These are phyloP conservation scores for Erodium moschatum DNA, from an alignment of 441 rosid genomes.

Conservation along the genomic window DNA sequence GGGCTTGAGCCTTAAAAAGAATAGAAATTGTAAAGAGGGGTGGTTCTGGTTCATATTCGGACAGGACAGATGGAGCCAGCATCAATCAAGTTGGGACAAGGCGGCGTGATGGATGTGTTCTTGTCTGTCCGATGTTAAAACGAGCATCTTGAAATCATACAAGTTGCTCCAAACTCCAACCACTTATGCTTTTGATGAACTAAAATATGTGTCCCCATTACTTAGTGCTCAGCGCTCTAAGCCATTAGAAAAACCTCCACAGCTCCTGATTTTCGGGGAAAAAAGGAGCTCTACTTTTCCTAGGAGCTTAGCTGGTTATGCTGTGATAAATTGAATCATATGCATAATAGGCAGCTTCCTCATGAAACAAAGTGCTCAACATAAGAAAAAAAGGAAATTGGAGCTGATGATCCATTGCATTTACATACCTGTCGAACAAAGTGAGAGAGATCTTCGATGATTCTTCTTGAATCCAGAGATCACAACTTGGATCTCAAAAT, in stretches of 20 bases:
- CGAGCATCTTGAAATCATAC: background rate
- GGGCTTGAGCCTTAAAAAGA: background rate
- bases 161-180: slow-evolving; percentile 2
- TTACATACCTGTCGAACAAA: slow-evolving; percentile 11
- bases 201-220: background rate
- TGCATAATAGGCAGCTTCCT: background rate
- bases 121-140: background rate
- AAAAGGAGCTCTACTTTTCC: slow-evolving; percentile 3
- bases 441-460: slow-evolving; percentile 2
- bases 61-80: slow-evolving; percentile 5
- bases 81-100: background rate
- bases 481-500: background rate
- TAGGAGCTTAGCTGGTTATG: background rate
- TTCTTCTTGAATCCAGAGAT: background rate
- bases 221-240: background rate
- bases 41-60: background rate
- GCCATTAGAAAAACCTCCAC: background rate
- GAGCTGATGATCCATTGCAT: background rate
- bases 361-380: background rate
- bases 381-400: background rate
- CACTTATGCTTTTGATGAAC: background rate
- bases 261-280: background rate
- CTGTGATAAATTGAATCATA: background rate
- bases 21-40: background rate
- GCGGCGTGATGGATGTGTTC: background rate